Conservation (phyloP, 805 yeast species). For the Cyberlindnera samutprakarnensis region DNA sequence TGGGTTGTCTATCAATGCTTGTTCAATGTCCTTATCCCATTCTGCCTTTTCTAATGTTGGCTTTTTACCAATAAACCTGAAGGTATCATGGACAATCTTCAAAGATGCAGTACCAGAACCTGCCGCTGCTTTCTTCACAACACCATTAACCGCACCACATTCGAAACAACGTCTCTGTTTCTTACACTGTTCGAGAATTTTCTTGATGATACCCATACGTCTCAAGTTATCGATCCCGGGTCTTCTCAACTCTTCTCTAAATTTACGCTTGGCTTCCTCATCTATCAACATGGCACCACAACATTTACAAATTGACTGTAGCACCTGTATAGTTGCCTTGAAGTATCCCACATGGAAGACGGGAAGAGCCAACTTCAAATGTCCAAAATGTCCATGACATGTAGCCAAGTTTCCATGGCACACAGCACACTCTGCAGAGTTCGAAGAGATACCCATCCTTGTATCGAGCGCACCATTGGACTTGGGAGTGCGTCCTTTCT, state of each 20-base stretch:
- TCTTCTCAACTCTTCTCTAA: slow-evolving; percentile 69
- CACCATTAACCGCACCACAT: slow-evolving; percentile 91
- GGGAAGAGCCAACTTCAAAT: slow-evolving; percentile 85
- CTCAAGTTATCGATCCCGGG: slow-evolving; percentile 88
- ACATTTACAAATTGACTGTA: slow-evolving; percentile 86
- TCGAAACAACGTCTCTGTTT: slow-evolving; percentile 86
- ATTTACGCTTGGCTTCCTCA: slow-evolving; percentile 62
- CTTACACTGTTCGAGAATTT: slow-evolving; percentile 84
- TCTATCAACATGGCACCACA: slow-evolving; percentile 76
- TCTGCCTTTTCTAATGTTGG: slow-evolving; percentile 72
- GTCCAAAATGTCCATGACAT: slow-evolving; percentile 99
- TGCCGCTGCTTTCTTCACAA: slow-evolving; percentile 90
- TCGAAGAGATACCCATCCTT: slow-evolving; percentile 89
- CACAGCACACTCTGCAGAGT: slow-evolving; percentile 77
- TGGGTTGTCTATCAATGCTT: slow-evolving; percentile 67
- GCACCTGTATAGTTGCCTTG: slow-evolving; percentile 78
- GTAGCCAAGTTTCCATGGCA: slow-evolving; percentile 89
- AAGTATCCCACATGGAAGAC: slow-evolving; percentile 97
- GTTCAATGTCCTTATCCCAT: slow-evolving; percentile 84
- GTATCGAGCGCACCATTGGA: slow-evolving; percentile 84
- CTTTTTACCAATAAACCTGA: slow-evolving; percentile 92
- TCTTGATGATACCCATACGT: slow-evolving; percentile 82
- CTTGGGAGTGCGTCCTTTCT: slow-evolving; percentile 80
- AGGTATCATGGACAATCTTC: slow-evolving; percentile 92
- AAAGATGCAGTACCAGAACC: slow-evolving; percentile 91